Base-by-base conservation (phyloP, 768 basidiomycete species). In the Leccinum rimulosum region DNA sequence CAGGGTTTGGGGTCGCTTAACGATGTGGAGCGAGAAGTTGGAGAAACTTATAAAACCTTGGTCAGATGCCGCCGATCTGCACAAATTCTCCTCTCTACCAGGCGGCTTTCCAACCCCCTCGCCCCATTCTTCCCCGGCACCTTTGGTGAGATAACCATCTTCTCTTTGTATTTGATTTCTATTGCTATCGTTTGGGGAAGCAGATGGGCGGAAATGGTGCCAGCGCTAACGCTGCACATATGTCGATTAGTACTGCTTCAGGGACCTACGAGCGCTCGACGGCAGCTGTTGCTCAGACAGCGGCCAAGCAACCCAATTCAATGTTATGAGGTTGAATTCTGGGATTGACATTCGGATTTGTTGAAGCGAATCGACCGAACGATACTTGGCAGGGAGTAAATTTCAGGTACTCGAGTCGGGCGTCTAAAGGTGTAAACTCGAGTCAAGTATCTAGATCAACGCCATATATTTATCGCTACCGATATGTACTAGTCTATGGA, bases 1-100 rank as follows among this genome's bases (percentile, higher is more conserved):
- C 85, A 3, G 83, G 82, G 17, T 64, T 88, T 57, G 82, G 88
- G 71, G 78, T 88, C 55, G 83, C 64, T 67, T 74, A 50, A 77
- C 76, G 1, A 70, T 88, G 2, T 89, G 87, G 88, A 82, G 73
- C 63, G 76, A 84, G 27, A 27, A 27, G 48, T 69, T 89, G 59
- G 87, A 88, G 68, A 81, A 86, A 2, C 88, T 86, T 65, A 82
- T 76, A 43, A 43, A 43, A 36, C 9, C 3, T n/a, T 1, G 85
- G 86, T 35, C 33, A 14, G 33, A 35, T n/a, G n/a, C n/a, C 49
- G 12, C 33, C n/a, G n/a, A 25, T 14, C 48, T 51, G n/a, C 9
- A 43, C 22, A 50, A 50, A 48, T 57, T 59, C 27, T 56, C 53
- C 33, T 50, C 50, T 27, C 6, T 50, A 15, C 3, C 15, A 61